Base-by-base conservation (phyloP, 2,329 filamentous ascomycete species). In the Endothia cerciana region DNA sequence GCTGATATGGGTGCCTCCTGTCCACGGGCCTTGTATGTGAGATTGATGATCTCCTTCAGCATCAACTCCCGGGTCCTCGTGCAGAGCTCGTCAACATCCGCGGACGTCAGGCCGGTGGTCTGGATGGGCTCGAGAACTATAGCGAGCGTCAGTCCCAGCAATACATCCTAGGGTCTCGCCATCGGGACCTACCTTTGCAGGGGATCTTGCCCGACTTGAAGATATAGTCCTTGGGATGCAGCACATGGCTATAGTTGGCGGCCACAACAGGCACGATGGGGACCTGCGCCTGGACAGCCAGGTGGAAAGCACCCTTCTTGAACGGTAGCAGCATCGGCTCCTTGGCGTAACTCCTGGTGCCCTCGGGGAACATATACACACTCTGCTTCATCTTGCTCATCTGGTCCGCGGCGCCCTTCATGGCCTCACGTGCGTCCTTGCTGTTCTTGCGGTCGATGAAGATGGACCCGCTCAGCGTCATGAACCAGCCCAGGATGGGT, bases 221-320 rank as follows among this genome's bases (percentile, higher is more conserved):
- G 49, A 86, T 81, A 71, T 86, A 75, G 55, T 82, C 81, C 78
- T 89, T 88, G 71, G 89, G 78, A 72, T 87, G 88, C 69, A 94
- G 79, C 41, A 94, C 75, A 74, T 93, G 86, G 72, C 89, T 89
- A 77, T 94, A 94, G 79, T 93, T 94, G 75, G 91, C 91, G 38
- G 88, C 86, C 57, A 93, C 90, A 43, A 96, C 85, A 0, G 95
- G 95, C 3, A 99, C 90, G 72, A 99, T 92, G 33, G 94, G 94
- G 6, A 97, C 95, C 70, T 93, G 91, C 2, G 94, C 94, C 82
- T 98, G 92, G 25, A 99, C 87, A 56, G 95, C 95, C 41, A 99
- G 85, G 77, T 99, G 94, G 79, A 99, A 99, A 57, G 94, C 95
- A 67, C 95, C 95, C 83, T 99, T 99, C 82, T 99, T 99, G 85